phyloP scores from a whole-genome alignment of 768 basidiomycete species.

The Favolaschia claudopus region DNA sequence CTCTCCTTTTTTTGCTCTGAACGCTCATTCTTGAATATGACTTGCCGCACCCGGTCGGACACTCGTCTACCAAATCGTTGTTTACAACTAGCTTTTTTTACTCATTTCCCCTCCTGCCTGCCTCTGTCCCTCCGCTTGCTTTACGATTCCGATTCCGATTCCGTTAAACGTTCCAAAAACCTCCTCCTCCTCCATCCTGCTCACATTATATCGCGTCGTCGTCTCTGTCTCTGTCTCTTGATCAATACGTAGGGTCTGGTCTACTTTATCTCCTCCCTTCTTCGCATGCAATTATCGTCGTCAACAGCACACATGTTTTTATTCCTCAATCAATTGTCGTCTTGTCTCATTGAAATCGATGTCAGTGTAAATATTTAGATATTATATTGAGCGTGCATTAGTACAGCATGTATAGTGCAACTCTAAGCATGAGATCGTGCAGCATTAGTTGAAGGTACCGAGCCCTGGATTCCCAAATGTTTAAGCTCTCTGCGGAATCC shows the following conservation, averaged over 20 bases:
- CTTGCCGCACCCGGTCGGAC: conserved; percentile 48
- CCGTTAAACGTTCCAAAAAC: conserved; percentile 15
- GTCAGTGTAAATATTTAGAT: conserved; percentile 45
- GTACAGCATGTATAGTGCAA: neutral
- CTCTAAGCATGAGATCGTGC: no score
- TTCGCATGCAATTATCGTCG: conserved; percentile 39
- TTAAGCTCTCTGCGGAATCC: conserved; percentile 66
- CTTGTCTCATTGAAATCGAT: conserved; percentile 14
- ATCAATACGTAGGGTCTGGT: conserved; percentile 41
- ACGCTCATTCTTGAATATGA: conserved; percentile 38
- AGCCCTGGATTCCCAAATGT: conserved; percentile 41
- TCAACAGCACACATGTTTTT: conserved; percentile 35
- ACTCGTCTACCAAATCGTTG: conserved; percentile 35
- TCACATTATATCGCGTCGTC: conserved; percentile 26
- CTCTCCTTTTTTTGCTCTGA: conserved; percentile 33
- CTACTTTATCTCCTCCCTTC: conserved; percentile 51
- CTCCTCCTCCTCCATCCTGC: conserved; percentile 16
- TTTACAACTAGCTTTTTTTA: conserved; percentile 24
- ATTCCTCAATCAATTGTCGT: conserved; percentile 27
- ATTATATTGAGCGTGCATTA: conserved; percentile 12
- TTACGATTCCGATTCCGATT: conserved; percentile 21
- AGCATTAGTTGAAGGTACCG: no score
- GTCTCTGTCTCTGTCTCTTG: conserved; percentile 33
- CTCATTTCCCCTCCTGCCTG: conserved; percentile 23
- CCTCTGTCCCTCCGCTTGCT: conserved; percentile 29